Evolutionary conservation across 2,329 filamentous ascomycete species (phyloP).

Genomic region (Penicillium glabrum): DNA sequence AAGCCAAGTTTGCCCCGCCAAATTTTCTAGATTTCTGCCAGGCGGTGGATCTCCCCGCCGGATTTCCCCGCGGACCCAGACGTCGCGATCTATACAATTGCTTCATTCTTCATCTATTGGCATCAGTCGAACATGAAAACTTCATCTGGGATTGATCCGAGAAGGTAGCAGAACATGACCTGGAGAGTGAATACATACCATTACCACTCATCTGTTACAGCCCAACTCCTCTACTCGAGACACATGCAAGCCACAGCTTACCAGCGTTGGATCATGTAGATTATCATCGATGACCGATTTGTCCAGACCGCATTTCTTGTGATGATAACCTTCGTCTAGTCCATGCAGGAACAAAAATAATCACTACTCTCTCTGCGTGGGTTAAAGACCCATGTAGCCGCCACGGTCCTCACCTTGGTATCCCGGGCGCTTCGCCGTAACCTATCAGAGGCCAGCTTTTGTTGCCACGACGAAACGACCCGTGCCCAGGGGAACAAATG

Average conservation of each 20-base stretch:
- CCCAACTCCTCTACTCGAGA: background rate
- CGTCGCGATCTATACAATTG: background rate
- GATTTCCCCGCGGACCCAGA: conserved; percentile 9
- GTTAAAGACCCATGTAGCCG: conserved; percentile 5
- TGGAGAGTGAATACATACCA: background rate
- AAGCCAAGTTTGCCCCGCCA: conserved; percentile 23
- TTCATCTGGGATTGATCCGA: background rate
- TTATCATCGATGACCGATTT: background rate
- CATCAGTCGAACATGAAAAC: background rate
- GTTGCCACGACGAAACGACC: background rate
- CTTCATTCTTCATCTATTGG: background rate
- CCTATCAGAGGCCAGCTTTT: conserved; percentile 15
- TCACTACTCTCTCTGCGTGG: background rate
- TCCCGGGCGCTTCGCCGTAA: conserved; percentile 18
- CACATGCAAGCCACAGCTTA: background rate
- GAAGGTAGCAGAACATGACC: background rate
- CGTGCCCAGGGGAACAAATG: conserved; percentile 6
- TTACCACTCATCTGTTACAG: background rate
- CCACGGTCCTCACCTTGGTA: conserved; percentile 8
- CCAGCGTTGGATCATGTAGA: background rate
- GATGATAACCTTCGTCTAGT: background rate
- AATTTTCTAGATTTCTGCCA: conserved; percentile 27
- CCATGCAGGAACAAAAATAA: background rate
- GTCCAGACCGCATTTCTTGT: background rate
- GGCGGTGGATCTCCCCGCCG: conserved; percentile 21